Evolutionary conservation across 148 eudicot genomes (phyloP).

Genomic region (Heliosperma pusillum): DNA sequence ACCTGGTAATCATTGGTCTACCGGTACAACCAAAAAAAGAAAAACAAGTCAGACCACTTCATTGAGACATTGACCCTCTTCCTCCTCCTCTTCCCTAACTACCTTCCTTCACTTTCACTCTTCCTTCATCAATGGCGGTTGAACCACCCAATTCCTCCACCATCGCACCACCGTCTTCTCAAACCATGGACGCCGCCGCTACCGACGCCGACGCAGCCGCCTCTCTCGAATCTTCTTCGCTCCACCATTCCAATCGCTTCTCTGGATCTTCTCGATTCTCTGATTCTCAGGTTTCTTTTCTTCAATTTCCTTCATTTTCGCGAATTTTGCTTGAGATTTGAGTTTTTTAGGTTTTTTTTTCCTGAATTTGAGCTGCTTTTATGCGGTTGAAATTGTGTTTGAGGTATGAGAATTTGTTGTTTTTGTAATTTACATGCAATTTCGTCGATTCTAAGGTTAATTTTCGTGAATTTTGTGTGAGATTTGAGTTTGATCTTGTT

Average conservation of each 20-base stretch:
- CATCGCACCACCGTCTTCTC: constrained; percentile 30
- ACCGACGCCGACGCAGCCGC: constrained; percentile 10
- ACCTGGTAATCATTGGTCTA: too few species aligned
- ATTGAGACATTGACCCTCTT: too few species aligned
- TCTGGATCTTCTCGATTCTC: too few species aligned
- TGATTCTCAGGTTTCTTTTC: background rate
- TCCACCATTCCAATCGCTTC: too few species aligned
- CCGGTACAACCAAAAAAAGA: too few species aligned
- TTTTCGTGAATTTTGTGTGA: background rate
- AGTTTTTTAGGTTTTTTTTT: background rate
- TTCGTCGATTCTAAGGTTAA: too few species aligned
- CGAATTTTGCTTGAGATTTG: background rate
- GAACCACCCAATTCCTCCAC: constrained; percentile 18
- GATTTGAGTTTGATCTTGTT: too few species aligned
- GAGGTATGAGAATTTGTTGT: background rate
- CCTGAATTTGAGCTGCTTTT: background rate
- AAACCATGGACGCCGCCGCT: constrained; percentile 24
- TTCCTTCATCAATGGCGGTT: constrained; percentile 24
- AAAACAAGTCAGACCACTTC: too few species aligned
- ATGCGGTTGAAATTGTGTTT: background rate
- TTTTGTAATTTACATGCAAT: too few species aligned
- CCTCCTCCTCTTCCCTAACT: background rate
- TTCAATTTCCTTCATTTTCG: too few species aligned
- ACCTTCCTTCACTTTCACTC: constrained; percentile 16
- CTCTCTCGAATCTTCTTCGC: too few species aligned